These are phyloP conservation scores for Rhodosporidiobolus sp. DNA, from an alignment of 768 basidiomycete genomes.

Conservation along the genomic window DNA sequence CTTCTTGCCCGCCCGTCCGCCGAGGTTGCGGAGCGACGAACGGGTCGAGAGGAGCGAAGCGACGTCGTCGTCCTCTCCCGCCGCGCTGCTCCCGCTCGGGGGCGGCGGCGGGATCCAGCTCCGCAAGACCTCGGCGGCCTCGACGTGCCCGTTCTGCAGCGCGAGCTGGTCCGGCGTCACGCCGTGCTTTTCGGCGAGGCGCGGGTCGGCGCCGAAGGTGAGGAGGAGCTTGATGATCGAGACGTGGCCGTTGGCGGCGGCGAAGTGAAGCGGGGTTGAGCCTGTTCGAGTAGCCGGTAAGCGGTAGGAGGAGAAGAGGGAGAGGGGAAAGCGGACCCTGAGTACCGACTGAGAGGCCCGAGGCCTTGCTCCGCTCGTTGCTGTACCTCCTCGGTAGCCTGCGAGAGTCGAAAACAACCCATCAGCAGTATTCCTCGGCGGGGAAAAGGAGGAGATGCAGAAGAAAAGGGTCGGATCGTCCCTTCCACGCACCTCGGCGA, in stretches of 20 bases:
- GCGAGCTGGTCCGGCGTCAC: conserved; percentile 82
- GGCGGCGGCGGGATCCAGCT: conserved; percentile 47
- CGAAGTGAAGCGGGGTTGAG: conserved; percentile 87
- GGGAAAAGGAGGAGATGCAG: neutral
- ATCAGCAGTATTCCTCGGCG: no score
- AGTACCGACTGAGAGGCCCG: conserved; percentile 38
- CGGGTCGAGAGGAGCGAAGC: conserved; percentile 47
- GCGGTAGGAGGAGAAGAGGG: neutral
- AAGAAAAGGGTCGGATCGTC: no score
- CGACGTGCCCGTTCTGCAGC: conserved; percentile 70
- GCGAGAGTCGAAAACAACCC: neutral
- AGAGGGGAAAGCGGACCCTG: conserved; percentile 55
- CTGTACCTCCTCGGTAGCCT: conserved; percentile 52
- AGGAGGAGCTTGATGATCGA: conserved; percentile 74
- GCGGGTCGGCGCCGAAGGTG: conserved; percentile 74
- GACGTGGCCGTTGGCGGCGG: conserved; percentile 88
- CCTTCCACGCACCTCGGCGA: conserved; percentile 68
- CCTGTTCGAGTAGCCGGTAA: conserved; percentile 1
- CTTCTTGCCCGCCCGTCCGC: neutral
- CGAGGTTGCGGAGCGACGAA: conserved; percentile 1
- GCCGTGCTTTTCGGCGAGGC: conserved; percentile 84
- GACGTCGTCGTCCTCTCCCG: conserved; percentile 13
- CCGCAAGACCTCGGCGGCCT: conserved; percentile 70
- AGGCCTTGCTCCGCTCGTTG: conserved; percentile 48
- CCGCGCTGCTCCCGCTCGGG: conserved; percentile 20